Conservation (phyloP, 768 basidiomycete genomes). For the Neoboletus subvelutipes region DNA sequence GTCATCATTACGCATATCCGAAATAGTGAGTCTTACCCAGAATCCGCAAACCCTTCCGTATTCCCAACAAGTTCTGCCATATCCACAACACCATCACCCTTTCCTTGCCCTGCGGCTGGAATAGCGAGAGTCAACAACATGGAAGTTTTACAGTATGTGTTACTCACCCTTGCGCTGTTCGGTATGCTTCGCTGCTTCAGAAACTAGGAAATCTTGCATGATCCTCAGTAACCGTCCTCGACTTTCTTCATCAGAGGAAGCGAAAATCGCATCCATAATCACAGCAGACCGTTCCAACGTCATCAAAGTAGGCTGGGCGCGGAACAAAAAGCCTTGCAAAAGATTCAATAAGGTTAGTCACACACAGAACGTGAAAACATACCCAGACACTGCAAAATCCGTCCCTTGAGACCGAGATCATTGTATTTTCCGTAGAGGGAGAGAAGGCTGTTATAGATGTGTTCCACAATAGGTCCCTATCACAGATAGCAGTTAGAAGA, state of each 20-base stretch:
- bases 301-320: slow-evolving; percentile 90
- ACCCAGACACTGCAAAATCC: slow-evolving; percentile 87
- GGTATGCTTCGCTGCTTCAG: slow-evolving; percentile 77
- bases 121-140: neutral
- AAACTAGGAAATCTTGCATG: slow-evolving; percentile 87
- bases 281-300: slow-evolving; percentile 71
- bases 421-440: slow-evolving; percentile 67
- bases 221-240: slow-evolving; percentile 78
- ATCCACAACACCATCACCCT: slow-evolving; percentile 53
- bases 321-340: slow-evolving; percentile 79
- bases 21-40: slow-evolving; percentile 63
- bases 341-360: neutral
- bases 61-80: slow-evolving; percentile 96
- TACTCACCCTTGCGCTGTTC: slow-evolving; percentile 64
- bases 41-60: slow-evolving; percentile 94
- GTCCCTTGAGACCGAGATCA: slow-evolving; percentile 58
- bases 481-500: slow-evolving; percentile 1
- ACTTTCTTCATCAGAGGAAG: slow-evolving; percentile 67
- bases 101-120: slow-evolving; percentile 23
- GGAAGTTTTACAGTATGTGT: neutral
- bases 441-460: slow-evolving; percentile 74
- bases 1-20: neutral
- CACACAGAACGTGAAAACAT: slow-evolving; percentile 16
- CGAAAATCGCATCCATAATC: slow-evolving; percentile 91
- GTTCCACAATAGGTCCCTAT: slow-evolving; percentile 75